Conservation (phyloP, 2,329 filamentous ascomycete genomes). For the Colletotrichum theobromicola region DNA sequence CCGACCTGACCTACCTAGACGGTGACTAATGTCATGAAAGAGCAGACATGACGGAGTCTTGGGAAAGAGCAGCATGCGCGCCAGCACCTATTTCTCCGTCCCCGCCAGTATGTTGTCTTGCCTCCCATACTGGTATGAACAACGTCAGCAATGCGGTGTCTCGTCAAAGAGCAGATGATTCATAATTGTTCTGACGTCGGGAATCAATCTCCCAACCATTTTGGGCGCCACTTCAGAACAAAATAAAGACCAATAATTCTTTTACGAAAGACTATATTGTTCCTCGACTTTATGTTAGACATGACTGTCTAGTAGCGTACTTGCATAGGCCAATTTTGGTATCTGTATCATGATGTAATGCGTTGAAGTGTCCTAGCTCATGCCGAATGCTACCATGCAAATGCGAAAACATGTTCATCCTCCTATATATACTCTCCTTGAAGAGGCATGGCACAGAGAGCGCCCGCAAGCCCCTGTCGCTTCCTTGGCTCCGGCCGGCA, state of each 20-base stretch:
- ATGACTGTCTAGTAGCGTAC: constrained; percentile 7
- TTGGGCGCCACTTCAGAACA: background rate
- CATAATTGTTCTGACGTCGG: background rate
- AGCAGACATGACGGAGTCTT: background rate
- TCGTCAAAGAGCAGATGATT: background rate
- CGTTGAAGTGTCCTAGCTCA: background rate
- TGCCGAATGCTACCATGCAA: constrained; percentile 11
- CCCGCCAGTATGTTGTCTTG: background rate
- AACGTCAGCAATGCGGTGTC: background rate
- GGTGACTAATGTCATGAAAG: background rate
- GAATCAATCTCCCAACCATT: background rate
- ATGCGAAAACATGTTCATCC: background rate
- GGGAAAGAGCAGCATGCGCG: background rate
- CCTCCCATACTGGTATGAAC: background rate
- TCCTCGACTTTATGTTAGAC: background rate
- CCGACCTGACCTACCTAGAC: background rate
- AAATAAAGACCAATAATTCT: background rate
- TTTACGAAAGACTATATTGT: background rate
- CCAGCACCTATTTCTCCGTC: background rate
- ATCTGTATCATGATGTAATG: constrained; percentile 15
- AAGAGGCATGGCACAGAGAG: background rate
- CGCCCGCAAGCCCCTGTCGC: background rate
- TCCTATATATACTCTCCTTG: background rate
- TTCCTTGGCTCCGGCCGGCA: background rate
- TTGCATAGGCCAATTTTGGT: constrained; percentile 11